Percentiles rank a stretch among this genome's conserved stretches.
These are phyloP conservation scores for Aspergillus transmontanensis DNA, from an alignment of 2,329 filamentous ascomycete species.

Conservation along the genomic window DNA sequence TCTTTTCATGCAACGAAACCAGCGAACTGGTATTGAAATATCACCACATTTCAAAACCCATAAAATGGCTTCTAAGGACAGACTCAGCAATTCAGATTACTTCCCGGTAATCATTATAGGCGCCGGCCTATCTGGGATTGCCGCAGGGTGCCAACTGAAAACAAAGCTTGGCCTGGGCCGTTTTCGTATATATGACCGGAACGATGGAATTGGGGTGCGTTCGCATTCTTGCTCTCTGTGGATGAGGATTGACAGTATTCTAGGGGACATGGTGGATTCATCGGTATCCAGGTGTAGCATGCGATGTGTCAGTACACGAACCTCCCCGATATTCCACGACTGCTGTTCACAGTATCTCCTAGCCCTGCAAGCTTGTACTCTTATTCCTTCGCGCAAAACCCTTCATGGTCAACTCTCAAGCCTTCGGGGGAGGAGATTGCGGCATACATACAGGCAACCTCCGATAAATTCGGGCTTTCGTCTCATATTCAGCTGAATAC, in stretches of 20 bases:
- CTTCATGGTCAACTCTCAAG: neutral
- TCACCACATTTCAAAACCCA: too few species aligned
- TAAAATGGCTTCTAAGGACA: too few species aligned
- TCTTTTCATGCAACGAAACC: too few species aligned
- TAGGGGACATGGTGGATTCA: neutral
- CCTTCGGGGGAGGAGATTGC: neutral
- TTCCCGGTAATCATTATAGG: neutral
- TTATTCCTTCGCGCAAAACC: neutral
- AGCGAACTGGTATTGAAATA: too few species aligned
- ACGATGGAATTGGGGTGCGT: neutral
- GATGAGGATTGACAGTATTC: neutral
- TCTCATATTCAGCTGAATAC: neutral
- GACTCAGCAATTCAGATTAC: neutral
- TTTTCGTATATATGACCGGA: neutral
- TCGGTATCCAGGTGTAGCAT: neutral
- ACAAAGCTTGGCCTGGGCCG: neutral
- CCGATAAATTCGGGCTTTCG: neutral
- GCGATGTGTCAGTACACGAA: neutral
- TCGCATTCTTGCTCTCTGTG: neutral
- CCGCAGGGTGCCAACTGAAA: neutral
- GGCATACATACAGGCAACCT: neutral
- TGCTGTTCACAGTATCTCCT: neutral
- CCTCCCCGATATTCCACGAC: neutral
- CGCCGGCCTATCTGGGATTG: neutral
- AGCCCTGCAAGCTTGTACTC: neutral